Evolutionary conservation across 2,329 filamentous ascomycete species (phyloP).

Genomic region (Septoria linicola): DNA sequence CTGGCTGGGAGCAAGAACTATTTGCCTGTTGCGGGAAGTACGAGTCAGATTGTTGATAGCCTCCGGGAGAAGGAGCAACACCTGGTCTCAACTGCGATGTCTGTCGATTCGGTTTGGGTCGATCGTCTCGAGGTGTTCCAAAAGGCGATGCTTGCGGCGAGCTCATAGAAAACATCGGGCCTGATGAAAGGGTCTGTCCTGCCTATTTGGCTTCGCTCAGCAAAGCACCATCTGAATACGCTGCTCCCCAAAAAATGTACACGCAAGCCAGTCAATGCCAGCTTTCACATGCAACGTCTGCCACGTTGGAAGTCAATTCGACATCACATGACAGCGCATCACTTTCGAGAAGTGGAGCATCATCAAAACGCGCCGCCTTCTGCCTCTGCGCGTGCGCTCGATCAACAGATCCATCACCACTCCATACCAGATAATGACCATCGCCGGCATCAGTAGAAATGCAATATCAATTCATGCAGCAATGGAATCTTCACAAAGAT

Average conservation of each 20-base stretch:
- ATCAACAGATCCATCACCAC: neutral
- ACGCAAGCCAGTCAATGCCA: slow-evolving; percentile 2
- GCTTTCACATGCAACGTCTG: slow-evolving; percentile 11
- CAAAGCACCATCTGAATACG: neutral
- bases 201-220: neutral
- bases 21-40: slow-evolving; percentile 45
- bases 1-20: slow-evolving; percentile 23
- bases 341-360: neutral
- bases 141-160: slow-evolving; percentile 30
- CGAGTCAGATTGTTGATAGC: slow-evolving; percentile 46
- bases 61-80: slow-evolving; percentile 46
- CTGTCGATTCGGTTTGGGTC: slow-evolving; percentile 25
- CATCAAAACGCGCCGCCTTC: neutral
- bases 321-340: slow-evolving; percentile 9
- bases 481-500: neutral
- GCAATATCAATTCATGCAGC: neutral
- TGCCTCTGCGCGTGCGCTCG: neutral
- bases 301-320: neutral
- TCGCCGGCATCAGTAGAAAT: neutral
- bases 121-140: slow-evolving; percentile 29
- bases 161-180: slow-evolving; percentile 14
- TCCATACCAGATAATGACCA: neutral
- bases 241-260: neutral
- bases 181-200: slow-evolving; percentile 3
- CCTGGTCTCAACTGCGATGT: slow-evolving; percentile 40